These are phyloP conservation scores for Epipyxis sp. DNA, from an alignment of 108 stramenopile genomes.

Conservation along the genomic window DNA sequence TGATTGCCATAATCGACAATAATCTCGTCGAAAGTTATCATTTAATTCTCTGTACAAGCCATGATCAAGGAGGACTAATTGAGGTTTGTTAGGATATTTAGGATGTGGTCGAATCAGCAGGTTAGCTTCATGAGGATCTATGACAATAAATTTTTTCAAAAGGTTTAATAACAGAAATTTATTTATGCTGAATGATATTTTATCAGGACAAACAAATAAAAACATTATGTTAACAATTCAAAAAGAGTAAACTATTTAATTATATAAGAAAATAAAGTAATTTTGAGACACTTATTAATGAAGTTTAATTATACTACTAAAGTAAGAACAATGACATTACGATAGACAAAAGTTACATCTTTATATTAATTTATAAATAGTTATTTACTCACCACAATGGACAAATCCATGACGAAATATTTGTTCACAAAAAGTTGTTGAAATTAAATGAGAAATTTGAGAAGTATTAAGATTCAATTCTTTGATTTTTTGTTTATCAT, in stretches of 20 bases:
- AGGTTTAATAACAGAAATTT: not conserved
- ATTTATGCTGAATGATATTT: not conserved
- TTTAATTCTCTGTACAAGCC: constrained; percentile 76
- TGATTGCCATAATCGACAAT: constrained; percentile 74
- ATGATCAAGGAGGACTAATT: constrained; percentile 86
- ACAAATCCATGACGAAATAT: constrained; percentile 36
- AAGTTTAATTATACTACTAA: too few species aligned
- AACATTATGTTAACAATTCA: not conserved
- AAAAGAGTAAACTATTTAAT: too few species aligned
- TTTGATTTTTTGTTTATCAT: constrained; percentile 66
- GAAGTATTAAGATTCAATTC: constrained; percentile 39
- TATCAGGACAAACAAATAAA: not conserved
- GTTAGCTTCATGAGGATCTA: constrained; percentile 88
- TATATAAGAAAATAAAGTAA: too few species aligned
- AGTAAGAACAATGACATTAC: too few species aligned
- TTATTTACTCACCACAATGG: constrained; percentile 13
- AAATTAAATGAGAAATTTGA: constrained; percentile 40
- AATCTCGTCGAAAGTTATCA: constrained; percentile 68
- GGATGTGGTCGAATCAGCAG: constrained; percentile 69
- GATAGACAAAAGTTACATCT: too few species aligned
- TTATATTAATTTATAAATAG: too few species aligned
- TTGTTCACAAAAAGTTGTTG: constrained; percentile 48
- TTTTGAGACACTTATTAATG: too few species aligned
- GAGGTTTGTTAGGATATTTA: constrained; percentile 60
- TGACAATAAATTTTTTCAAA: constrained; percentile 30